Percentiles rank a stretch among this genome's conserved stretches.
Conservation (phyloP, 176 grass and related monocot genomes). For the Eragrostis curvula region DNA sequence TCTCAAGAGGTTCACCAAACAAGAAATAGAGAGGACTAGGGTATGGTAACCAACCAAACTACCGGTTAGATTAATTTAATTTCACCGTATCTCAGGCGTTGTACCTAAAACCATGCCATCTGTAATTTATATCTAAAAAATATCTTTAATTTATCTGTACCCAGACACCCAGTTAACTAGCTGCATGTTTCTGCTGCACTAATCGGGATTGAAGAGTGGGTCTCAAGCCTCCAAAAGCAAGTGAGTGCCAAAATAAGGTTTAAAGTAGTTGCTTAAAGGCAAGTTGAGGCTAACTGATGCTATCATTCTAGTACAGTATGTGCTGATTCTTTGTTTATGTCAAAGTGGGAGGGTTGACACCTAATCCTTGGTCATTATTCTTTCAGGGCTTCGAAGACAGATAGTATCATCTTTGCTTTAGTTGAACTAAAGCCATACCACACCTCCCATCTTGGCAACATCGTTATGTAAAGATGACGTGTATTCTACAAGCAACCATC, state of each 20-base stretch:
- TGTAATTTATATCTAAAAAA: background rate
- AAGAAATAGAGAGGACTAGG: background rate
- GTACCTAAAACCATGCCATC: background rate
- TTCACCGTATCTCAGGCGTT: background rate
- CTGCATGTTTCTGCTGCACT: background rate
- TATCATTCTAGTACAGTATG: conserved; percentile 6
- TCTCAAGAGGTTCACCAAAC: background rate
- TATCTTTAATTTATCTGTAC: background rate
- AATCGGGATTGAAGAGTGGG: conserved; percentile 26
- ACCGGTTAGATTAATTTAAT: background rate
- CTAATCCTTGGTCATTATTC: conserved; percentile 30
- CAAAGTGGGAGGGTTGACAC: conserved; percentile 35
- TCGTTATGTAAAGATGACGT: background rate
- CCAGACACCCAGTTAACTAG: background rate
- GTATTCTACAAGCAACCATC: background rate
- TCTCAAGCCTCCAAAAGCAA: conserved; percentile 37
- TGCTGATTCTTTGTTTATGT: conserved; percentile 36
- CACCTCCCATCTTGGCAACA: background rate
- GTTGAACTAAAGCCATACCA: background rate
- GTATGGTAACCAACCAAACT: conserved; percentile 10
- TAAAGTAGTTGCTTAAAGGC: conserved; percentile 23
- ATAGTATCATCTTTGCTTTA: conserved; percentile 20
- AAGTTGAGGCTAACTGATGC: conserved; percentile 27
- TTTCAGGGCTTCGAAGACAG: conserved; percentile 1
- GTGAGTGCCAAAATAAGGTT: conserved; percentile 15